Conservation (phyloP, 2,329 filamentous ascomycete genomes). For the Talaromyces sp. region DNA sequence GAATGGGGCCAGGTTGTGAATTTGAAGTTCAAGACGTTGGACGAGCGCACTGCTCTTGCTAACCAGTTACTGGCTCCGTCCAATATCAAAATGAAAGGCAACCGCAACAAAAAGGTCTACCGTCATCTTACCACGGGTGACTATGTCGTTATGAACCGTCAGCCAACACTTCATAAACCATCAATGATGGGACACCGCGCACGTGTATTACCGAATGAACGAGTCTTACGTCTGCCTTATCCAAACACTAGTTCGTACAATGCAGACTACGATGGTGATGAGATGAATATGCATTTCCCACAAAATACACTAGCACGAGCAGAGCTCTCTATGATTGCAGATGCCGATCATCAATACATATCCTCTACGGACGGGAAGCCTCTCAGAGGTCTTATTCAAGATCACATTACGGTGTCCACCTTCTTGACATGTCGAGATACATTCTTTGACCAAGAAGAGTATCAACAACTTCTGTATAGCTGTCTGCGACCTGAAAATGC, state of each 20-base stretch:
- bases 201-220: slow-evolving; percentile 85
- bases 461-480: slow-evolving; percentile 89
- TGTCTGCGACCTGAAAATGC: slow-evolving; percentile 85
- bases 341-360: slow-evolving; percentile 95
- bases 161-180: slow-evolving; percentile 95
- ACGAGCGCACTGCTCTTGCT: slow-evolving; percentile 82
- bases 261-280: slow-evolving; percentile 97
- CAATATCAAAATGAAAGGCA: slow-evolving; percentile 65
- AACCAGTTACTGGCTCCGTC: slow-evolving; percentile 89
- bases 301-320: slow-evolving; percentile 93
- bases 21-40: slow-evolving; percentile 76
- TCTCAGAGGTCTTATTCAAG: slow-evolving; percentile 91
- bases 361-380: slow-evolving; percentile 92
- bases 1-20: slow-evolving; percentile 90
- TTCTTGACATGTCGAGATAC: slow-evolving; percentile 86
- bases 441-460: slow-evolving; percentile 81
- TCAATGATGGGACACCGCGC: slow-evolving; percentile 98
- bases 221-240: slow-evolving; percentile 99
- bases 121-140: slow-evolving; percentile 94
- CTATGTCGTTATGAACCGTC: slow-evolving; percentile 97
- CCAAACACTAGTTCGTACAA: slow-evolving; percentile 99
- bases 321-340: slow-evolving; percentile 87
- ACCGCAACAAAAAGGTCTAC: slow-evolving; percentile 91
- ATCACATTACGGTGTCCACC: slow-evolving; percentile 93
- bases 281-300: slow-evolving; percentile 99